Evolutionary conservation across 2,329 filamentous ascomycete genomes (phyloP).

Genomic region (Microcyclospora pomicola): DNA sequence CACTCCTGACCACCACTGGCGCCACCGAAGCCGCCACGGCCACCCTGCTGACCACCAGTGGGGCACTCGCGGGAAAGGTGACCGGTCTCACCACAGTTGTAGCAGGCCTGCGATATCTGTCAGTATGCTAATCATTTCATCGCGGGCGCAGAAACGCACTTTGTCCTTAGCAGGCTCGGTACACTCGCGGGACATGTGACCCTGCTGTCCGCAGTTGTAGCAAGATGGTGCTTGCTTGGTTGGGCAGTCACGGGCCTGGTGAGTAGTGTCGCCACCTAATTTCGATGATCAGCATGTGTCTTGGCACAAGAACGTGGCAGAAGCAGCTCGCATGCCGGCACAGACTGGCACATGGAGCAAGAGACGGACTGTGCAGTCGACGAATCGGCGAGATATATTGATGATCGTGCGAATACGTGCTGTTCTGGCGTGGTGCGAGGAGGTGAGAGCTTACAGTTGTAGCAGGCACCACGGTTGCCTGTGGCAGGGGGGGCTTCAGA

Average conservation of each 20-base stretch:
- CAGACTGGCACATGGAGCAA: not conserved
- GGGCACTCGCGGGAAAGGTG: conserved; percentile 85
- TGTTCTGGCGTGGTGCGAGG: not conserved
- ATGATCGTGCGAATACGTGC: too few relatives aligned
- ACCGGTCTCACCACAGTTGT: conserved; percentile 34
- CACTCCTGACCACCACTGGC: conserved; percentile 43
- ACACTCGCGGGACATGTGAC: conserved; percentile 64
- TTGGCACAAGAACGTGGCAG: not conserved
- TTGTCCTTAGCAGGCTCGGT: conserved; percentile 78
- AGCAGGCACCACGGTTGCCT: conserved; percentile 38
- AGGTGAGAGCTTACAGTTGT: conserved; percentile 39
- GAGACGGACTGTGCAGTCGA: too few relatives aligned
- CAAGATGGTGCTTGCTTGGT: conserved; percentile 33
- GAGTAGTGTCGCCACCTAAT: conserved; percentile 35
- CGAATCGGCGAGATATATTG: too few relatives aligned
- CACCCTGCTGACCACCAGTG: conserved; percentile 25
- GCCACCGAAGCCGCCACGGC: conserved; percentile 32
- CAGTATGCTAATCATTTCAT: conserved; percentile 15
- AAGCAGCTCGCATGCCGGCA: too few relatives aligned
- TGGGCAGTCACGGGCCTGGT: conserved; percentile 38
- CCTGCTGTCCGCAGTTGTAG: conserved; percentile 33
- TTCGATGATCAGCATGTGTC: conserved; percentile 4
- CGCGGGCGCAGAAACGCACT: conserved; percentile 5
- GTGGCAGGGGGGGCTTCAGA: conserved; percentile 20
- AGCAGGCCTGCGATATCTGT: conserved; percentile 22